A percentile compares a stretch with the other conserved stretches of the same genome.
Evolutionary conservation across 768 basidiomycete genomes (phyloP).

Genomic region (Podaxis sp.): DNA sequence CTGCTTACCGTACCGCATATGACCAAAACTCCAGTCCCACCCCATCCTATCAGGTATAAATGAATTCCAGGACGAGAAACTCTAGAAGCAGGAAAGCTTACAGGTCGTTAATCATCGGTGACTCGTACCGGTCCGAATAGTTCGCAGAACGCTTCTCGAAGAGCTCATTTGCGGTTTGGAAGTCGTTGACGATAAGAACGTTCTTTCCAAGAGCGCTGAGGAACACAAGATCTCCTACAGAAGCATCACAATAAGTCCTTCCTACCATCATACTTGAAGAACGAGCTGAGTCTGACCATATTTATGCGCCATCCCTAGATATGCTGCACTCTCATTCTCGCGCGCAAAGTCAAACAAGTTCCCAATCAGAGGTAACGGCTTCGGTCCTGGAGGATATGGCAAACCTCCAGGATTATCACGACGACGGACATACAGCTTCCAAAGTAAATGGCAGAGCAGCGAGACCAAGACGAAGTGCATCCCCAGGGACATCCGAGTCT

Average conservation of each 20-base stretch:
- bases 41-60: conserved; percentile 21
- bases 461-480: background rate
- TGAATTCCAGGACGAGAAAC: background rate
- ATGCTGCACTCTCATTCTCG: conserved; percentile 34
- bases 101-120: conserved; percentile 49
- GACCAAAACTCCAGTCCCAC: conserved; percentile 50
- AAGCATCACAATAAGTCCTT: background rate
- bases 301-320: conserved; percentile 33
- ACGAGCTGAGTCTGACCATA: conserved; percentile 28
- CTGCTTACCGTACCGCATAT: conserved; percentile 41
- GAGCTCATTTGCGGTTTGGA: conserved; percentile 43
- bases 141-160: conserved; percentile 53
- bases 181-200: conserved; percentile 33
- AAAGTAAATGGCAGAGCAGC: background rate
- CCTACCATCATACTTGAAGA: background rate
- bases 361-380: conserved; percentile 46
- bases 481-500: conserved; percentile 6
- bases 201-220: conserved; percentile 46
- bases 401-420: conserved; percentile 22
- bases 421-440: conserved; percentile 4
- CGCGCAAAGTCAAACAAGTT: conserved; percentile 45
- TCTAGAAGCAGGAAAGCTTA: conserved; percentile 18
- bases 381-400: conserved; percentile 53
- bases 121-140: conserved; percentile 48
- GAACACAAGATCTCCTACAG: conserved; percentile 49